Percentiles rank a stretch among this genome's conserved stretches.
Evolutionary conservation across 2,329 filamentous ascomycete genomes (phyloP).

Genomic region (Fusarium sp.): DNA sequence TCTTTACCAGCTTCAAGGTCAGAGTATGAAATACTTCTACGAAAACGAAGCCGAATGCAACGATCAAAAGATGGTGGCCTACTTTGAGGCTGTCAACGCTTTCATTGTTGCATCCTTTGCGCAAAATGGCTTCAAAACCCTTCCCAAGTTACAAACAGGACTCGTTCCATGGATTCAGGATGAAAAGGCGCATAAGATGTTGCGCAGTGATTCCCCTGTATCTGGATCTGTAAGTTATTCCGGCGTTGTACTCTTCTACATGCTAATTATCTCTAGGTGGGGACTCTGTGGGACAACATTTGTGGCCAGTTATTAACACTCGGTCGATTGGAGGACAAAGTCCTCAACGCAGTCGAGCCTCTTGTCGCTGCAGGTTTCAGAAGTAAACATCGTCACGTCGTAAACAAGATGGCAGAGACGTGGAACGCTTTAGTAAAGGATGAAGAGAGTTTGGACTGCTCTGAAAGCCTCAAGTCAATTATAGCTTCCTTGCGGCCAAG

Average conservation of each 20-base stretch:
- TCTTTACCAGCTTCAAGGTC: constrained; percentile 69
- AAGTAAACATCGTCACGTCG: constrained; percentile 67
- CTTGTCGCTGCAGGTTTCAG: constrained; percentile 66
- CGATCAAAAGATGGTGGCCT: constrained; percentile 51
- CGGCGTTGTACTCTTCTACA: background rate
- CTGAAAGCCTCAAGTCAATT: constrained; percentile 69
- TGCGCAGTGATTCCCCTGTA: constrained; percentile 53
- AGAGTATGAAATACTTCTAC: constrained; percentile 67
- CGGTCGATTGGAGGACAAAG: constrained; percentile 52
- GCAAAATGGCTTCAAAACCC: constrained; percentile 63
- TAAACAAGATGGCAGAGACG: constrained; percentile 58
- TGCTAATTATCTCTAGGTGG: constrained; percentile 55
- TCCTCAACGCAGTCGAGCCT: constrained; percentile 64
- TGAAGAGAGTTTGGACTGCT: constrained; percentile 70
- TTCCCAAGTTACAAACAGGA: constrained; percentile 71
- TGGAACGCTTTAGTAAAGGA: constrained; percentile 80
- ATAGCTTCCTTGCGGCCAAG: constrained; percentile 69
- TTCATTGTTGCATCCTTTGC: constrained; percentile 63
- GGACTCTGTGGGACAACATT: constrained; percentile 61
- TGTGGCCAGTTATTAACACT: constrained; percentile 52
- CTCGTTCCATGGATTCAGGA: constrained; percentile 74
- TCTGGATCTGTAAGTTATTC: constrained; percentile 57
- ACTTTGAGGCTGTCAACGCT: constrained; percentile 64
- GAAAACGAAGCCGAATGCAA: constrained; percentile 52
- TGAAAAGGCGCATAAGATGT: constrained; percentile 53